These are phyloP conservation scores for Globisporangium megalacanthum DNA, from an alignment of 352 stramenopile species.

Conservation along the genomic window DNA sequence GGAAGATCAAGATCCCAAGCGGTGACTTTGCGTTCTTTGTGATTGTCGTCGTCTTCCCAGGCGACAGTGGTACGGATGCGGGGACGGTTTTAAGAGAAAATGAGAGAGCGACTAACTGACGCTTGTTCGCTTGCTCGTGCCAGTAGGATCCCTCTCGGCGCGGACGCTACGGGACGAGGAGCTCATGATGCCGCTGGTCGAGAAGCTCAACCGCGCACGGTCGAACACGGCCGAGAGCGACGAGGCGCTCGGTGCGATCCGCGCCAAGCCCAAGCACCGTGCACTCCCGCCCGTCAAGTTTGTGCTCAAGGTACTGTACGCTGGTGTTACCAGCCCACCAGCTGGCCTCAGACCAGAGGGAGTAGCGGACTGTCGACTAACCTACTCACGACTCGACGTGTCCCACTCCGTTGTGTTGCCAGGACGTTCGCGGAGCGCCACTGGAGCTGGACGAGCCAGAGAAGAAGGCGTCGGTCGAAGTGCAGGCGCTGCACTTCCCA, in stretches of 20 bases:
- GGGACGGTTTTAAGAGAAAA: not conserved
- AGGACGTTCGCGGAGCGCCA: conserved; percentile 70
- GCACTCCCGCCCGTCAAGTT: conserved; percentile 69
- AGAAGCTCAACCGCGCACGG: conserved; percentile 52
- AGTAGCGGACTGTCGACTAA: no score
- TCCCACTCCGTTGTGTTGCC: not conserved
- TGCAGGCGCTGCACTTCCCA: conserved; percentile 55
- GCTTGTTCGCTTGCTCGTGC: no score
- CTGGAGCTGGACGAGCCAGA: conserved; percentile 54
- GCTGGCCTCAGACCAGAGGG: no score
- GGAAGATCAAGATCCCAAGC: conserved; percentile 71
- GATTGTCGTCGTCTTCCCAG: conserved; percentile 78
- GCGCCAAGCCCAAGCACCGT: conserved; percentile 56
- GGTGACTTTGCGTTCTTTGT: conserved; percentile 68
- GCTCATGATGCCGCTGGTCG: conserved; percentile 65
- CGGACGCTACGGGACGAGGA: conserved; percentile 75
- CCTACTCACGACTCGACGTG: not conserved
- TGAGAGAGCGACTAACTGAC: not conserved
- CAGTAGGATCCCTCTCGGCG: conserved; percentile 48
- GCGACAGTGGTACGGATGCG: conserved; percentile 22
- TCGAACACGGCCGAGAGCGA: conserved; percentile 37
- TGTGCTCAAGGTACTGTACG: conserved; percentile 76
- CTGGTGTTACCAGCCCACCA: no score
- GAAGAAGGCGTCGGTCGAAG: conserved; percentile 23
- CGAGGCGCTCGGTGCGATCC: conserved; percentile 38